Evolutionary conservation across 1,284 basidiomycete genomes (phyloP).

Genomic region (Athelia sp.): DNA sequence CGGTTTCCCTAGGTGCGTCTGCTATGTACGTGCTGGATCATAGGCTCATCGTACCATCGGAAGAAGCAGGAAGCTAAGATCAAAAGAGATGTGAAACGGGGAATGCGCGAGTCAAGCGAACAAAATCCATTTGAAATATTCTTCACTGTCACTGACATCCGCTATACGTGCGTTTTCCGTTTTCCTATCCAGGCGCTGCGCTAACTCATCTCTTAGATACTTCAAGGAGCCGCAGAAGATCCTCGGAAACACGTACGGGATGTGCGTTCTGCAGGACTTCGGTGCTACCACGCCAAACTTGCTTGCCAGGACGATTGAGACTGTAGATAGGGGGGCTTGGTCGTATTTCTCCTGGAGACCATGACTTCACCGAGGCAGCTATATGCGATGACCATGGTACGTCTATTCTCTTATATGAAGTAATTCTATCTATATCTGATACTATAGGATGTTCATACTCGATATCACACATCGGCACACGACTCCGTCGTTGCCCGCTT

Average conservation of each 20-base stretch:
- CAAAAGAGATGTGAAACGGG: conserved; percentile 91
- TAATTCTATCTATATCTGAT: background rate
- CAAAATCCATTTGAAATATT: conserved; percentile 98
- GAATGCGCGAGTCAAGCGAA: conserved; percentile 90
- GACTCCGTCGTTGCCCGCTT: conserved; percentile 91
- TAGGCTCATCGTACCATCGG: conserved; percentile 91
- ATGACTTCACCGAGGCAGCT: conserved; percentile 94
- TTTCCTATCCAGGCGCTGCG: background rate
- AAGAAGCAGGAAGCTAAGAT: conserved; percentile 97
- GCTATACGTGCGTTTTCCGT: conserved; percentile 72
- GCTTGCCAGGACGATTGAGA: conserved; percentile 96
- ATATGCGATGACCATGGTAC: conserved; percentile 95
- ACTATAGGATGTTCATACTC: conserved; percentile 85
- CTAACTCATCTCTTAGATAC: conserved; percentile 38
- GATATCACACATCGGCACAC: conserved; percentile 90
- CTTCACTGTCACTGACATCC: conserved; percentile 97
- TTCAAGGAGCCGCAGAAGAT: conserved; percentile 96
- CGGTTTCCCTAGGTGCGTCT: conserved; percentile 87
- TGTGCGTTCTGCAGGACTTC: conserved; percentile 97
- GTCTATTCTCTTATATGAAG: conserved; percentile 15
- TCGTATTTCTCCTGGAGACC: conserved; percentile 90
- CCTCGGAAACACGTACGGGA: conserved; percentile 96
- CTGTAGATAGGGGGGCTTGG: conserved; percentile 93
- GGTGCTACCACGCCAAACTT: conserved; percentile 98
- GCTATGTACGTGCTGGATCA: no score